These are phyloP conservation scores for Fusarium piperis DNA, from an alignment of 2,329 filamentous ascomycete species.

Conservation along the genomic window DNA sequence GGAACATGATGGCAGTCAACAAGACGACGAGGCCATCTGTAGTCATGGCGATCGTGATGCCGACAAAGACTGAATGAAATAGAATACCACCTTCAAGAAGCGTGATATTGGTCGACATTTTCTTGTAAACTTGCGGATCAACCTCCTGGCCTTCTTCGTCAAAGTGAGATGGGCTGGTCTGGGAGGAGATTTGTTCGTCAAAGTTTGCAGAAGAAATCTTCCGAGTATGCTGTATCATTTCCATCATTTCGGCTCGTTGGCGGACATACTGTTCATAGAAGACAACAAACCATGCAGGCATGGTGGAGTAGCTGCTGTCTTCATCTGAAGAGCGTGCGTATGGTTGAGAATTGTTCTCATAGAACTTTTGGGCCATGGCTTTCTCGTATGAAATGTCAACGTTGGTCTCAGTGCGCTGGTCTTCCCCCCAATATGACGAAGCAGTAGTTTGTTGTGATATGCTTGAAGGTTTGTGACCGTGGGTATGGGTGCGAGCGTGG, in stretches of 20 bases:
- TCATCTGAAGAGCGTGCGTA: slow-evolving; percentile 40
- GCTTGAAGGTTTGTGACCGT: not conserved
- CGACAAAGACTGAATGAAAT: slow-evolving; percentile 81
- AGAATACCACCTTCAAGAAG: slow-evolving; percentile 81
- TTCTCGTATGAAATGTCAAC: slow-evolving; percentile 50
- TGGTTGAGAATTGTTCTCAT: slow-evolving; percentile 46
- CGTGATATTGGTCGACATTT: slow-evolving; percentile 76
- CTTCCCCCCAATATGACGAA: not conserved
- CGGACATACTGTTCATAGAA: slow-evolving; percentile 72
- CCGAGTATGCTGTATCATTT: slow-evolving; percentile 56
- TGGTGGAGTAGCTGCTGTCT: slow-evolving; percentile 47
- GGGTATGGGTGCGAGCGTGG: not conserved
- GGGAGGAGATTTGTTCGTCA: slow-evolving; percentile 44
- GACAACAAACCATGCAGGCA: slow-evolving; percentile 71
- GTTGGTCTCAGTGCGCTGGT: not conserved
- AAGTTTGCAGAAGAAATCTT: slow-evolving; percentile 29
- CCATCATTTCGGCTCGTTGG: slow-evolving; percentile 67
- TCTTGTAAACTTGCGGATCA: slow-evolving; percentile 62
- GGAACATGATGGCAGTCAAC: slow-evolving; percentile 75
- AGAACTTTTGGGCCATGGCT: slow-evolving; percentile 51
- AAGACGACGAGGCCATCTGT: slow-evolving; percentile 73
- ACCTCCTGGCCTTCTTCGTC: slow-evolving; percentile 57
- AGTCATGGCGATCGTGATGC: slow-evolving; percentile 76
- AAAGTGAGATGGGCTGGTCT: slow-evolving; percentile 46
- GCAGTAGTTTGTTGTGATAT: not conserved